A percentile compares a stretch with the other conserved stretches of the same genome.
Conservation (phyloP, 83 land plant species). For the Isoetes engelmannii region DNA sequence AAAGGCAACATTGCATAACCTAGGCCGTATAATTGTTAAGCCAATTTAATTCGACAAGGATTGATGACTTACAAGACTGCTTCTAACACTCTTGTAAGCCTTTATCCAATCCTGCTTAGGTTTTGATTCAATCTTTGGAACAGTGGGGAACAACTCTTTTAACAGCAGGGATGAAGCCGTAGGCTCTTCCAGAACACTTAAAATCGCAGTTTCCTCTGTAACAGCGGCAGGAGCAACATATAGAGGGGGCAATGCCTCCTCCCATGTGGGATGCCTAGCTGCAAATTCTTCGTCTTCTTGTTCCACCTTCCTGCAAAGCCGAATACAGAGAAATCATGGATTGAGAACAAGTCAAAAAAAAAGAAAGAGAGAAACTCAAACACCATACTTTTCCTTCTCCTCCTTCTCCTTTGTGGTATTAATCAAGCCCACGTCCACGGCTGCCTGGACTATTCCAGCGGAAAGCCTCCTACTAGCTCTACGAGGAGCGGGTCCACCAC, state of each 20-base stretch:
- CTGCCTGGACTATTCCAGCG: too few relatives aligned
- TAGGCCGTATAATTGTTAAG: background rate
- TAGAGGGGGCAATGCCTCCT: constrained; percentile 18
- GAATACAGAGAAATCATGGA: too few relatives aligned
- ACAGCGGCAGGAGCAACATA: background rate
- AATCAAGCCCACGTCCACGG: too few relatives aligned
- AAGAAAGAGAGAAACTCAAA: too few relatives aligned
- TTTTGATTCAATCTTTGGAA: background rate
- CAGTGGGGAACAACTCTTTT: background rate
- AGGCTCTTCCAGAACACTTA: constrained; percentile 10
- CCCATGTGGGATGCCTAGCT: constrained; percentile 20
- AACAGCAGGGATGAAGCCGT: constrained; percentile 2
- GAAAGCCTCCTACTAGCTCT: too few relatives aligned
- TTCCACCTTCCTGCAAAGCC: too few relatives aligned
- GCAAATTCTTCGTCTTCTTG: too few relatives aligned
- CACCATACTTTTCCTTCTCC: too few relatives aligned
- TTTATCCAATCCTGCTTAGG: constrained; percentile 18
- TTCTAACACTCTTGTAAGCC: constrained; percentile 18
- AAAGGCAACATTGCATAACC: too few relatives aligned
- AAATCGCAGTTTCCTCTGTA: constrained; percentile 1
- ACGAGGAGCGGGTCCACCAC: too few relatives aligned
- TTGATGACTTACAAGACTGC: constrained; percentile 13
- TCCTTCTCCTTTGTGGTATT: too few relatives aligned
- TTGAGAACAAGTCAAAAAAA: too few relatives aligned
- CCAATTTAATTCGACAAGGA: background rate